phyloP scores from a whole-genome alignment of 1,139 yeast species.

The Yamadazyma songkhlaensis region DNA sequence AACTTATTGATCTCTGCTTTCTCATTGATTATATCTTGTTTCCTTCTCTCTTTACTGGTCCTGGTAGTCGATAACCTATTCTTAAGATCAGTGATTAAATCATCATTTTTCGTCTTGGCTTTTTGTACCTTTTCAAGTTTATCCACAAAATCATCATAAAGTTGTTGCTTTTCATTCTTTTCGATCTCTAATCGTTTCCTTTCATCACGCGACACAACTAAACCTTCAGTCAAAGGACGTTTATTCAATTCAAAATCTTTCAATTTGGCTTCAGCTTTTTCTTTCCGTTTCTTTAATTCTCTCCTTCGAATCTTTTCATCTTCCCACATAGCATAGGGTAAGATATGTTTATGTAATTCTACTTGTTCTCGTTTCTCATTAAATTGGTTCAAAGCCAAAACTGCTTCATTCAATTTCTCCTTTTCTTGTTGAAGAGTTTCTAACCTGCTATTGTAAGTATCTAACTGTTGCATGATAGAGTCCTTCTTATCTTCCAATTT shows the following conservation, averaged over 20 bases:
- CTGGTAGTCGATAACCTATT: slow-evolving; percentile 2
- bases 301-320: slow-evolving; percentile 48
- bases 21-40: slow-evolving; percentile 10
- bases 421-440: slow-evolving; percentile 29
- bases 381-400: slow-evolving; percentile 36
- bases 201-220: too few relatives aligned
- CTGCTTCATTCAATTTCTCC: slow-evolving; percentile 34
- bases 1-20: slow-evolving; percentile 6
- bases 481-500: slow-evolving; percentile 44
- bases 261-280: slow-evolving; percentile 33
- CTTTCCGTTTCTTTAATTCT: slow-evolving; percentile 39
- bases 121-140: too few relatives aligned
- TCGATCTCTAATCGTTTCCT: neutral
- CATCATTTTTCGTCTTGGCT: too few relatives aligned
- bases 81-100: neutral
- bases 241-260: slow-evolving; percentile 26
- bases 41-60: slow-evolving; percentile 3
- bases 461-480: slow-evolving; percentile 23
- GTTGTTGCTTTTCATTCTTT: too few relatives aligned
- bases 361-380: slow-evolving; percentile 43
- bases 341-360: slow-evolving; percentile 45
- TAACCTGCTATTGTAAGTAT: slow-evolving; percentile 27
- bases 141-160: too few relatives aligned
- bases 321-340: slow-evolving; percentile 62
- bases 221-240: slow-evolving; percentile 27